Evolutionary conservation across 352 stramenopile species (phyloP), one percentile per base, ranked within the genome.

Genomic region (Phytophthora ohioensis): DNA sequence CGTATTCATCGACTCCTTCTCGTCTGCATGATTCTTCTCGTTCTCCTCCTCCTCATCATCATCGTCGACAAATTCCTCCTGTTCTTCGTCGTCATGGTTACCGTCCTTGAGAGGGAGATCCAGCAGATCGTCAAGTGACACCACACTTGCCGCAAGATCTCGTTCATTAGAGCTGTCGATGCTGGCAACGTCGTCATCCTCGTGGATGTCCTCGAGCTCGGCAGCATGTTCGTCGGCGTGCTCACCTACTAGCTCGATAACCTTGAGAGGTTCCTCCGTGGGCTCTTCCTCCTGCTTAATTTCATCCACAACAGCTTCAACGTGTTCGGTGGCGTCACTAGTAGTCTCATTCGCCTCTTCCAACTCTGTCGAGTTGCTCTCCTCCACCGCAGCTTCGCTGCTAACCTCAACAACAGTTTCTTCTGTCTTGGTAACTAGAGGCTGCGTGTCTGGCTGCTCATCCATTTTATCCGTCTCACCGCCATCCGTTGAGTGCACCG

Each of bases 41-140:
- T 56, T 57, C 12, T 55, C 59, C 4, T 64, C 51, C 13, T 57
- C 57, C 13, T 69, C 57, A 4, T 73, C 57, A 4, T 71, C 63
- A 0, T 66, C 65, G 47, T 73, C 63, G 15, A 57, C 62, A 56
- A 75, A 77, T n/a, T 76, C 63, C 21, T 79, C 63, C 32, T 64
- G 52, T 15, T 74, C 72, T 55, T 77, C 68, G 27, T 74, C 45
- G 10, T 69, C 48, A 27, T 64, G 63, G 17, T 55, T 62, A 11
- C 31, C 46, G 60, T 73, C 61, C 55, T 69, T 62, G 5, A 68
- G 38, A 30, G 63, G 60, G 5, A 77, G 59, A 41, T 75, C 69
- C 52, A 80, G 69, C n/a, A 80, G 49, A 10, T 75, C 69, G 30
- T 80, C 73, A 38, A 78, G 54, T 1, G 73, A 78, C 9, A 56